Conservation (phyloP, 2,329 filamentous ascomycete species). For the Alternaria sp. region DNA sequence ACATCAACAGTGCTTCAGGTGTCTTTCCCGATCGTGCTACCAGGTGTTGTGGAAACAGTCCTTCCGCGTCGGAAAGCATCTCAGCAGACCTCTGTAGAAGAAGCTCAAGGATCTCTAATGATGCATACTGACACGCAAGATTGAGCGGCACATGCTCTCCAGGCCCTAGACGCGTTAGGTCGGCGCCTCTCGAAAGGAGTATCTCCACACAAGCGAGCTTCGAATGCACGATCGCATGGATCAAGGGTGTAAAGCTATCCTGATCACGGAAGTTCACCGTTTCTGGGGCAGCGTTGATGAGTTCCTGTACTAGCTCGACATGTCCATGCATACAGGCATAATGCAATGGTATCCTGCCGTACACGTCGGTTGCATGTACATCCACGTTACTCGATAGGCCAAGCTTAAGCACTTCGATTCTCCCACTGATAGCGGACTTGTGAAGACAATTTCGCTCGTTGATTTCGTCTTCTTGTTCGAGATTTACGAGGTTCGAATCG, state of each 20-base stretch:
- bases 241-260: constrained; percentile 95
- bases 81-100: constrained; percentile 81
- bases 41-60: constrained; percentile 94
- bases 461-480: constrained; percentile 96
- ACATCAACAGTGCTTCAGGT: constrained; percentile 77
- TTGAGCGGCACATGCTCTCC: constrained; percentile 94
- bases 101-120: constrained; percentile 81
- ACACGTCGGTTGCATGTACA: constrained; percentile 84
- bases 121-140: constrained; percentile 92
- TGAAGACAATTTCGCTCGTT: constrained; percentile 97
- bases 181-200: constrained; percentile 79
- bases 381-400: constrained; percentile 80
- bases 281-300: constrained; percentile 72
- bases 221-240: constrained; percentile 92
- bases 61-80: constrained; percentile 94
- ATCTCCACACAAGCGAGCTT: constrained; percentile 81
- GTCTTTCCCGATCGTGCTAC: constrained; percentile 88
- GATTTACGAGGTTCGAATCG: constrained; percentile 81
- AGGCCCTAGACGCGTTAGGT: constrained; percentile 84
- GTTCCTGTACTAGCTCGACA: constrained; percentile 78
- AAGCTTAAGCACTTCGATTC: constrained; percentile 76
- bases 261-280: constrained; percentile 92
- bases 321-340: constrained; percentile 96
- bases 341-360: constrained; percentile 90
- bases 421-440: constrained; percentile 94